Base-by-base conservation (phyloP, 2,329 filamentous ascomycete genomes). In the Cryphonectria carpinicola region DNA sequence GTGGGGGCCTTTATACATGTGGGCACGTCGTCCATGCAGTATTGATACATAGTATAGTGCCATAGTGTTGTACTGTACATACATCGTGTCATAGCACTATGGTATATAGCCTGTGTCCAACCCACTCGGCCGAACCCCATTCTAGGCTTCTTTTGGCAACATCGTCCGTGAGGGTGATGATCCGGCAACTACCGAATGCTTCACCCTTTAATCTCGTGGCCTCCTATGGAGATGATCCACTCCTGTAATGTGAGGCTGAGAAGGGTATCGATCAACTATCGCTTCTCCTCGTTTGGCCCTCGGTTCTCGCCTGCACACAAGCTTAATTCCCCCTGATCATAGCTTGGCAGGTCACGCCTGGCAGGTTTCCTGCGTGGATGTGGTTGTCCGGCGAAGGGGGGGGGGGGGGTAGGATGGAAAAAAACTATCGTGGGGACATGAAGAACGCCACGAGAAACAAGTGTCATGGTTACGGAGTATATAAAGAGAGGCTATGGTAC, bases 261-360 rank as follows among this genome's bases (percentile, higher is more conserved):
- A 35, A 49, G 28, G 25, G 28, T 25, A 39, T 61, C 58, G 58
- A 61, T 39, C 58, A 17, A 22, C 58, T n/a, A 1, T 39, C 7
- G 22, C n/a, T 13, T 14, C 58, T 5, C 58, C 58, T 61, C 28
- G 58, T 37, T n/a, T 13, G 32, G 35, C 17, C 32, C 25, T 19
- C 13, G 25, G 13, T 32, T 28, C 17, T 58, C 54, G 54, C 28
- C 28, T 58, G 19, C 32, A 61, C 17, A 61, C 58, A 61, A 61
- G 58, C 58, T 61, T 61, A 61, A 58, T 5, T 35, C n/a, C 35
- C 60, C 60, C 60, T 62, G 35, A 62, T 22, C 60, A 39, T 62
- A 46, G 6, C 11, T 46, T 28, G 61, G n/a, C 22, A 22, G 56
- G 14, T 43, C 14, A 43, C 13, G 41, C 41, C 41, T n/a, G 46